phyloP scores from a whole-genome alignment of 352 stramenopile genomes.

The Phytophthora fragariae region DNA sequence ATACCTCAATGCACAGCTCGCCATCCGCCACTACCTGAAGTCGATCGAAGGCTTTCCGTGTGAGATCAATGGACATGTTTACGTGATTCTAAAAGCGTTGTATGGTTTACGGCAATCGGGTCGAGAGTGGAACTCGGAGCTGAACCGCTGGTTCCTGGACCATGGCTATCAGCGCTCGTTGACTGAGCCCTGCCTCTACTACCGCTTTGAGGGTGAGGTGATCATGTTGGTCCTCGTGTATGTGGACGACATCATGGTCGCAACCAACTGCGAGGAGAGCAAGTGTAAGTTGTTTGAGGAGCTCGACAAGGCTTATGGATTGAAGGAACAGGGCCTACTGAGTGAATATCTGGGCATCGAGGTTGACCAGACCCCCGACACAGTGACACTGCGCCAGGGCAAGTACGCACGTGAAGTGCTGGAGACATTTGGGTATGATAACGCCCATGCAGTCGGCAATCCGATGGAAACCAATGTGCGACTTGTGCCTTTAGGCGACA shows the following conservation, averaged over 20 bases:
- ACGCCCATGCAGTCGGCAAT: background rate
- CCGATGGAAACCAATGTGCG: background rate
- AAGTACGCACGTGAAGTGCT: background rate
- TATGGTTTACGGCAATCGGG: background rate
- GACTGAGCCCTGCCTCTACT: constrained; percentile 1
- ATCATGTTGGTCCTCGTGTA: background rate
- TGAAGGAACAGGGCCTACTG: background rate
- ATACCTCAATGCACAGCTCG: too few species aligned
- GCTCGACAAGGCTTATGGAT: background rate
- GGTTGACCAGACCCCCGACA: too few species aligned
- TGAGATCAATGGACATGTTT: constrained; percentile 1
- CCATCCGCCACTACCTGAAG: too few species aligned
- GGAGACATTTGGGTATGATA: background rate
- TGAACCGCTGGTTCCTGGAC: background rate
- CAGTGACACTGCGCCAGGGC: background rate
- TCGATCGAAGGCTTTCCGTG: background rate
- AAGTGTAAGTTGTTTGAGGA: background rate
- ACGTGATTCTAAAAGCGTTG: background rate
- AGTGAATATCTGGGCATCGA: background rate
- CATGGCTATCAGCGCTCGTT: background rate
- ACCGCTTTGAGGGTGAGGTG: constrained; percentile 1
- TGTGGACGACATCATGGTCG: background rate
- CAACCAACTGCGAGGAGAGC: background rate
- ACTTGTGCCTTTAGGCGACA: background rate
- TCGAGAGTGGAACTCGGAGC: background rate